Base-by-base conservation (phyloP, 306 rosid genomes). In the Spatholobus suberectus region DNA sequence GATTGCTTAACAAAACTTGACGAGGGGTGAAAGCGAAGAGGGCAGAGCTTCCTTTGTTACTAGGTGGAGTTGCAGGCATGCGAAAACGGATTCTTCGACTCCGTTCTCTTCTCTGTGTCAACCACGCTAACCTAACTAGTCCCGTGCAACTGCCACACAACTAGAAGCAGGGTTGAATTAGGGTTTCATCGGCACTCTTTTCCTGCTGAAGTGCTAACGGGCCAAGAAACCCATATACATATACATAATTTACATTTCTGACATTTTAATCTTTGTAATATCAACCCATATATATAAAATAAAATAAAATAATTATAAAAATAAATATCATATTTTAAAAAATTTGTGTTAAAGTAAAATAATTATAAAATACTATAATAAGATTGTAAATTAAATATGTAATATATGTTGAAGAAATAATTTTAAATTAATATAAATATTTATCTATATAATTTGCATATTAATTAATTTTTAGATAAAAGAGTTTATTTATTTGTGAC, bases 11-110 rank as follows among this genome's bases (percentile, higher is more conserved):
- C 38, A 89, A 29, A 86, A 94, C 89, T 86, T 90, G 97, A 71
- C 92, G 94, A 86, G 98, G 98, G 27, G 78, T 91, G 55, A 94
- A 90, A 9, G 89, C 79, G 65, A 92, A 78, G 72, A 94, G 83
- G 15, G 81, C 34, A 7, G 89, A 84, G 81, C 41, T 84, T 59
- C 78, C 55, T 37, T 75, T 63, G 82, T 38, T 43, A 11, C 59
- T 44, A 18, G 83, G 12, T 59, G 46, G 87, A 83, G 88, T 73
- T 81, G 83, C 86, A 77, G 86, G 89, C 96, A 89, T 90, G 57
- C 91, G 90, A 85, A 66, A 18, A 38, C 38, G 34, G 57, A 44
- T 66, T 77, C 44, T 71, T 38, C 79, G 5, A 34, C 79, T 14
- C 44, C 20, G 38, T 7, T 38, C 6, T 47, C 17, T 7, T 38